Conservation (phyloP, 768 basidiomycete species). For the Artomyces pyxidatus region DNA sequence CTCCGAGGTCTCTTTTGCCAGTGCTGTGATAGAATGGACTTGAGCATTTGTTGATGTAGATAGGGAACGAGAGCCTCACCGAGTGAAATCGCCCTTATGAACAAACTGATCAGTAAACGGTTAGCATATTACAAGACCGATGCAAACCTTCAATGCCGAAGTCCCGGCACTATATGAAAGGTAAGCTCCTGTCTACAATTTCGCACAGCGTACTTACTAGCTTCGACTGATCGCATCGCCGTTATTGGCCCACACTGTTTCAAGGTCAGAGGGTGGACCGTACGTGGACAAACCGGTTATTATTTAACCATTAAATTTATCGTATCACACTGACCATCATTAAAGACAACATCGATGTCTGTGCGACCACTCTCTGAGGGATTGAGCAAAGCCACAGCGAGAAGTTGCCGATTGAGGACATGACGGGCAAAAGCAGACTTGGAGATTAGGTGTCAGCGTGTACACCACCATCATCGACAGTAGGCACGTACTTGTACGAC, state of each 20-base stretch:
- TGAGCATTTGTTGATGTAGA: too few species aligned
- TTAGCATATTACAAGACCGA: not conserved
- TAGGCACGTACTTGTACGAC: constrained; percentile 64
- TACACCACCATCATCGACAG: too few species aligned
- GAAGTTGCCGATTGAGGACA: constrained; percentile 66
- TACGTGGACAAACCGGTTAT: too few species aligned
- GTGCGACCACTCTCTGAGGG: constrained; percentile 44
- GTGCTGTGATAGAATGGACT: constrained; percentile 45
- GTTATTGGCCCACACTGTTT: constrained; percentile 96
- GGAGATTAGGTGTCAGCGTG: constrained; percentile 8
- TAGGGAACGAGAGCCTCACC: constrained; percentile 31
- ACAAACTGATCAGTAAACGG: constrained; percentile 2
- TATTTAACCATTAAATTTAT: too few species aligned
- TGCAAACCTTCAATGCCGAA: constrained; percentile 81
- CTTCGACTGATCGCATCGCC: constrained; percentile 90
- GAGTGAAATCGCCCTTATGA: constrained; percentile 84
- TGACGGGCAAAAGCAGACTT: constrained; percentile 90
- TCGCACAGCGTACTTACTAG: constrained; percentile 44
- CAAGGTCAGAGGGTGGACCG: too few species aligned
- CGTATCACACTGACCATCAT: constrained; percentile 65
- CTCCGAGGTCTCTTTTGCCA: constrained; percentile 89
- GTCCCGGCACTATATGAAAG: constrained; percentile 71
- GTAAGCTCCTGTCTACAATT: not conserved
- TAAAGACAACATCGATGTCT: constrained; percentile 69
- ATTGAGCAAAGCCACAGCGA: constrained; percentile 60